These are phyloP conservation scores for Leccinum subgranulosum DNA, from an alignment of 768 basidiomycete species.

Conservation along the genomic window DNA sequence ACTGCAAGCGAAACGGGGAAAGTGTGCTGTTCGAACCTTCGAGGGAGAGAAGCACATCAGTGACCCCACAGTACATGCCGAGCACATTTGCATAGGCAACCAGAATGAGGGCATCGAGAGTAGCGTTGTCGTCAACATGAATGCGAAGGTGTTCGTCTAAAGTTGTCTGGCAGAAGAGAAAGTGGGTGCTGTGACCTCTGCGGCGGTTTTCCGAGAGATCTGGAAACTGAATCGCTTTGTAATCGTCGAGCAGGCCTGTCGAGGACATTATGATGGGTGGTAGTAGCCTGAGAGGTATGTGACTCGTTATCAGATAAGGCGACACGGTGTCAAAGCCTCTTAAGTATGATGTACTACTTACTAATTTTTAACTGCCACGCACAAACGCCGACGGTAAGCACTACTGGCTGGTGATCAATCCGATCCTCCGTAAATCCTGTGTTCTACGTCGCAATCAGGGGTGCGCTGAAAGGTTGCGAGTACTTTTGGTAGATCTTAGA, in stretches of 20 bases:
- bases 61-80: slow-evolving; percentile 21
- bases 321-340: not conserved
- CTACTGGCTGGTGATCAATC: too few species aligned
- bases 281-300: not conserved
- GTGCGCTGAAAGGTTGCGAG: not conserved
- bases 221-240: slow-evolving; percentile 11
- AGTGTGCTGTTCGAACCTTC: not conserved
- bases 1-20: slow-evolving; percentile 12
- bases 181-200: not conserved
- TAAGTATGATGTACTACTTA: not conserved
- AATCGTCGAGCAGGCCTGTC: not conserved
- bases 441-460: not conserved
- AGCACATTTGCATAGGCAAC: slow-evolving; percentile 22
- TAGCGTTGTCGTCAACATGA: not conserved
- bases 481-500: not conserved
- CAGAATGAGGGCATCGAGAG: slow-evolving; percentile 12
- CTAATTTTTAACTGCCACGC: not conserved
- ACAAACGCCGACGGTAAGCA: not conserved
- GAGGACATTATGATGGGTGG: not conserved
- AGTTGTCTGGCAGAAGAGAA: not conserved
- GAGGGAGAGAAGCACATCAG: slow-evolving; percentile 22
- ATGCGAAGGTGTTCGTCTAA: slow-evolving; percentile 2
- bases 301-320: slow-evolving; percentile 10
- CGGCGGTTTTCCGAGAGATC: slow-evolving; percentile 20
- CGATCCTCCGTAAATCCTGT: not conserved